Percentiles rank a stretch among this genome's conserved stretches.
phyloP scores from a whole-genome alignment of 192 early-diverging fungal genomes.

The Haplosporangium gracile region DNA sequence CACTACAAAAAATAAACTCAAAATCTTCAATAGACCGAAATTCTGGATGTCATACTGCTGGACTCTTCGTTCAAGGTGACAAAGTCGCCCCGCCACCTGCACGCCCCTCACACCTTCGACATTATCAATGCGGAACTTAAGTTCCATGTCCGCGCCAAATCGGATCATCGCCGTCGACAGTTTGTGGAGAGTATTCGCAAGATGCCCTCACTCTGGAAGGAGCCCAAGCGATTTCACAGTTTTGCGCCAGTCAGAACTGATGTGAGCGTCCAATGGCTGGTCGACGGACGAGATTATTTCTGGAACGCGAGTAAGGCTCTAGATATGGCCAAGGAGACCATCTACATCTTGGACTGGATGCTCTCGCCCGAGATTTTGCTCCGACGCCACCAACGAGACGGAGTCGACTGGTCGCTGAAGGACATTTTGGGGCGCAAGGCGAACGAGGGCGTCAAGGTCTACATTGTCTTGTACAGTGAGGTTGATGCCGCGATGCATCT shows the following conservation, averaged over 20 bases:
- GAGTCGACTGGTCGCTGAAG: constrained; percentile 79
- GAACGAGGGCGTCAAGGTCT: constrained; percentile 85
- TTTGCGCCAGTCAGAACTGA: constrained; percentile 80
- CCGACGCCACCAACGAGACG: constrained; percentile 72
- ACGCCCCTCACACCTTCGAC: constrained; percentile 61
- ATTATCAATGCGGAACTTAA: constrained; percentile 72
- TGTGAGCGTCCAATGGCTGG: constrained; percentile 75
- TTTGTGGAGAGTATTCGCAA: constrained; percentile 71
- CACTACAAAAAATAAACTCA: neutral
- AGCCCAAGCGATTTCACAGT: constrained; percentile 72
- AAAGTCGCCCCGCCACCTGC: constrained; percentile 39
- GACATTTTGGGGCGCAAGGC: constrained; percentile 83
- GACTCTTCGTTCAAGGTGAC: constrained; percentile 56
- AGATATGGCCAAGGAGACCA: constrained; percentile 75
- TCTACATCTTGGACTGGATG: constrained; percentile 86
- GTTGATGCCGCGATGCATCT: constrained; percentile 79
- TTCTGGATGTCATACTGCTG: constrained; percentile 61
- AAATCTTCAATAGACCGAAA: constrained; percentile 41
- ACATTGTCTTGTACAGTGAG: constrained; percentile 88
- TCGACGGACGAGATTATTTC: constrained; percentile 84
- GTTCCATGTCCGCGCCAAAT: constrained; percentile 74
- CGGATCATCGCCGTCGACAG: constrained; percentile 71
- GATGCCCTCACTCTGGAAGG: constrained; percentile 67
- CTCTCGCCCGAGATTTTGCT: constrained; percentile 80
- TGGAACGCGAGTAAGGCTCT: constrained; percentile 77